A percentile compares a stretch with the other conserved stretches of the same genome.
phyloP scores from a whole-genome alignment of 495 filamentous ascomycete species.

The Viridothelium virens region DNA sequence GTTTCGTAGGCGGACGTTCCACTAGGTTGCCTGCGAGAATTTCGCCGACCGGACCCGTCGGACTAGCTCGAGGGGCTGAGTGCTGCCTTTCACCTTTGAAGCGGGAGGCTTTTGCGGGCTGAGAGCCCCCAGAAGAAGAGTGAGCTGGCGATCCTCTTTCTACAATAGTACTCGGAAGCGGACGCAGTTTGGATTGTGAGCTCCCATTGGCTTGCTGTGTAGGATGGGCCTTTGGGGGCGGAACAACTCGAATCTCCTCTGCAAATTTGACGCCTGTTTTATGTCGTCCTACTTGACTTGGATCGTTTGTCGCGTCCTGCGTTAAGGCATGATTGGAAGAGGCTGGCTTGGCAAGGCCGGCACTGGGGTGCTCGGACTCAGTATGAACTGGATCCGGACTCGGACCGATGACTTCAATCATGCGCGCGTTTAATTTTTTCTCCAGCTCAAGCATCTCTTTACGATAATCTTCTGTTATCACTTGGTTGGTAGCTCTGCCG shows the following conservation, averaged over 20 bases:
- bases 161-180: slow-evolving; percentile 26
- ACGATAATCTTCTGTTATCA: slow-evolving; percentile 64
- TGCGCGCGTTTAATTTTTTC: slow-evolving; percentile 30
- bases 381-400: slow-evolving; percentile 18
- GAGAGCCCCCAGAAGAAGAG: slow-evolving; percentile 10
- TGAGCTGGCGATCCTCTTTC: slow-evolving; percentile 22
- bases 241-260: slow-evolving; percentile 58
- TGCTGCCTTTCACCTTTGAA: slow-evolving; percentile 29
- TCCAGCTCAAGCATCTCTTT: slow-evolving; percentile 40
- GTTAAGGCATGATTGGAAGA: slow-evolving; percentile 18
- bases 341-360: slow-evolving; percentile 25
- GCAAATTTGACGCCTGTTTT: slow-evolving; percentile 79
- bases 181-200: neutral
- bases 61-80: slow-evolving; percentile 23
- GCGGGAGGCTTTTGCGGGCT: slow-evolving; percentile 25
- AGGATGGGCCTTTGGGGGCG: slow-evolving; percentile 4
- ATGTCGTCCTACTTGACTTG: slow-evolving; percentile 16
- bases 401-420: slow-evolving; percentile 37
- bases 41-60: slow-evolving; percentile 48
- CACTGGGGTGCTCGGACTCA: slow-evolving; percentile 15
- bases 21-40: slow-evolving; percentile 53
- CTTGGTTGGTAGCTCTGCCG: slow-evolving; percentile 56
- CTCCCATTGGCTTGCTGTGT: slow-evolving; percentile 15
- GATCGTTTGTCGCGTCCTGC: slow-evolving; percentile 14
- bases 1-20: slow-evolving; percentile 45